These are phyloP conservation scores for Phytophthora lateralis DNA, from an alignment of 352 stramenopile genomes.

Conservation along the genomic window DNA sequence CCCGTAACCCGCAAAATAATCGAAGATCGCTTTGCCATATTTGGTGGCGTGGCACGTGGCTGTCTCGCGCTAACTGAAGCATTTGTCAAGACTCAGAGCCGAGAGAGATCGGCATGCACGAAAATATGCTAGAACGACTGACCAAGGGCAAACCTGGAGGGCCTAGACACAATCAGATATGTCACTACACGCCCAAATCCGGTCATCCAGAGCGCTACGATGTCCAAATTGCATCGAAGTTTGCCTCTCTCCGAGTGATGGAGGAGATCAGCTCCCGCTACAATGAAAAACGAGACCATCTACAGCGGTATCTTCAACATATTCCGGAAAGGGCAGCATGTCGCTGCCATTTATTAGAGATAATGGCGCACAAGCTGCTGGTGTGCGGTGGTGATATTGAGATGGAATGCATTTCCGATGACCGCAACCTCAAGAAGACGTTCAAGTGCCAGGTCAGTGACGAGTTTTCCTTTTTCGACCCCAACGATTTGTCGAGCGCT, in stretches of 20 bases:
- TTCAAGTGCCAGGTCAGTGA: not conserved
- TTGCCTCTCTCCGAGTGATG: constrained; percentile 4
- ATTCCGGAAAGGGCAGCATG: no score
- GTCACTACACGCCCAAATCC: not conserved
- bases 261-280: not conserved
- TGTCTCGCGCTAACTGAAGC: not conserved
- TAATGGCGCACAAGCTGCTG: constrained; percentile 2
- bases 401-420: not conserved
- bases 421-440: not conserved
- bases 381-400: not conserved
- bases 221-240: constrained; percentile 2
- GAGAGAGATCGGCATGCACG: no score
- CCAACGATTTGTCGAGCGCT: constrained; percentile 1
- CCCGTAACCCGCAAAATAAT: constrained; percentile 2
- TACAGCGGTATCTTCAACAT: not conserved
- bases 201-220: not conserved
- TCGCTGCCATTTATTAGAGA: constrained; percentile 3
- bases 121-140: no score
- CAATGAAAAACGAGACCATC: not conserved
- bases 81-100: not conserved
- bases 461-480: constrained; percentile 6
- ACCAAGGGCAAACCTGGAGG: not conserved
- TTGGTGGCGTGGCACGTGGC: constrained; percentile 8
- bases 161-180: not conserved
- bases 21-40: constrained; percentile 1